A percentile compares a stretch with the other conserved stretches of the same genome.
Conservation (phyloP, 345 rosid genomes). For the Pistacia integerrima region DNA sequence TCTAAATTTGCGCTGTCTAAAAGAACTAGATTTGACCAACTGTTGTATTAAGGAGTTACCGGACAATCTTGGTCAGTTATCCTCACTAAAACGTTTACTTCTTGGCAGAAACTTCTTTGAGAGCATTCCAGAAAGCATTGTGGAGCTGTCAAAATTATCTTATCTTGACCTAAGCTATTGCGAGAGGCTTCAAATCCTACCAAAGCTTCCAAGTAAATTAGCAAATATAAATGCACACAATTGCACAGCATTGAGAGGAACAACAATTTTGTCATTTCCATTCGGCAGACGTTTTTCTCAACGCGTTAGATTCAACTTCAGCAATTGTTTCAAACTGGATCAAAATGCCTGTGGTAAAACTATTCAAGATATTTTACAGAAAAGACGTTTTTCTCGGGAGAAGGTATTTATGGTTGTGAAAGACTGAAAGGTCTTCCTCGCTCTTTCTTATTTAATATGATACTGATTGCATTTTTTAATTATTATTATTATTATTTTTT, state of each 20-base stretch:
- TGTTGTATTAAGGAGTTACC: slow-evolving; percentile 33
- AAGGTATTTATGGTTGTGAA: background rate
- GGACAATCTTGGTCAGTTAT: slow-evolving; percentile 24
- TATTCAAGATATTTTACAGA: background rate
- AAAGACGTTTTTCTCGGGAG: background rate
- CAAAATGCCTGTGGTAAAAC: background rate
- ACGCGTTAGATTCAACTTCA: background rate
- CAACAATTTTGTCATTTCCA: background rate
- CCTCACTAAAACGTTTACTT: slow-evolving; percentile 22
- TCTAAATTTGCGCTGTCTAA: slow-evolving; percentile 30
- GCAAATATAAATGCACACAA: slow-evolving; percentile 12
- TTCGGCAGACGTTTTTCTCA: background rate
- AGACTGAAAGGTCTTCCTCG: no score
- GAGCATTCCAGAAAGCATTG: slow-evolving; percentile 31
- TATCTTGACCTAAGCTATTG: slow-evolving; percentile 26
- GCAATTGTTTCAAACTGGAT: background rate
- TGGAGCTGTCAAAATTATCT: slow-evolving; percentile 23
- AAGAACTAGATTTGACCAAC: slow-evolving; percentile 26
- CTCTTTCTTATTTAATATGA: background rate
- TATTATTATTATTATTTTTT: background rate
- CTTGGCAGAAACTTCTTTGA: slow-evolving; percentile 34
- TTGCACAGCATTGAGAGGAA: slow-evolving; percentile 25
- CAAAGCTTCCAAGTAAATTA: slow-evolving; percentile 32
- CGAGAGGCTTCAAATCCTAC: slow-evolving; percentile 34
- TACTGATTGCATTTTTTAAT: background rate